Evolutionary conservation across 2,329 filamentous ascomycete genomes (phyloP), one percentile per base, ranked within the genome.

Genomic region (Fusarium brevicatenulatum): DNA sequence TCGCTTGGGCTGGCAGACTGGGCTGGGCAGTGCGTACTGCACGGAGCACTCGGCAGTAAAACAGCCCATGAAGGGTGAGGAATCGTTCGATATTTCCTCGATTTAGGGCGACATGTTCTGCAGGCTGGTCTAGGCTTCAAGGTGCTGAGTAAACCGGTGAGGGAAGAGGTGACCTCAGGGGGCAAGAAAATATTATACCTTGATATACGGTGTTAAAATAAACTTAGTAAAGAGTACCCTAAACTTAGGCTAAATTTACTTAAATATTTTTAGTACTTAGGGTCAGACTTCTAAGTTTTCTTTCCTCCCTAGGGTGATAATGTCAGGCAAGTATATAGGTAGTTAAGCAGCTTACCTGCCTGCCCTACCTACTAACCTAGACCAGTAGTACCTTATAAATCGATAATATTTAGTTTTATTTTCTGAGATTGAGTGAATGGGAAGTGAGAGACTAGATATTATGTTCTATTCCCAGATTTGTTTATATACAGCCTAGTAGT

Each of bases 1-100:
- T 42, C 28, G 69, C 61, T 54, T 59, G 43, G 43, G 54, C 54
- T n/a, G 43, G 60, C 65, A 30, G 28, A 46, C 60, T 71, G 46
- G 66, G 56, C 36, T 32, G 30, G 34, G 52, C 59, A 68, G 63
- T 73, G 56, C 70, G 43, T 63, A 71, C 60, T 67, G 66, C 62
- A 73, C 70, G 71, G 67, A 65, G 70, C 59, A 62, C 47, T 44
- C 67, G 67, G 67, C 54, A 39, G 37, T 40, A 57, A 40, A 73
- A 74, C 71, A 73, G 60, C 59, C 50, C 68, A 73, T 74, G 49
- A 69, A 56, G 64, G 56, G 47, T 55, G 15, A 58, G 68, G 40
- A 60, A 74, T 73, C 59, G 71, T 73, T 74, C 71, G 71, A 73
- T 73, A 25, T 43, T 64, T 55, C 16, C 28, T 60, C 34, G 18